Evolutionary conservation across 768 basidiomycete genomes (phyloP), one percentile per base, ranked within the genome.

Genomic region (Panaeolus cyanescens): DNA sequence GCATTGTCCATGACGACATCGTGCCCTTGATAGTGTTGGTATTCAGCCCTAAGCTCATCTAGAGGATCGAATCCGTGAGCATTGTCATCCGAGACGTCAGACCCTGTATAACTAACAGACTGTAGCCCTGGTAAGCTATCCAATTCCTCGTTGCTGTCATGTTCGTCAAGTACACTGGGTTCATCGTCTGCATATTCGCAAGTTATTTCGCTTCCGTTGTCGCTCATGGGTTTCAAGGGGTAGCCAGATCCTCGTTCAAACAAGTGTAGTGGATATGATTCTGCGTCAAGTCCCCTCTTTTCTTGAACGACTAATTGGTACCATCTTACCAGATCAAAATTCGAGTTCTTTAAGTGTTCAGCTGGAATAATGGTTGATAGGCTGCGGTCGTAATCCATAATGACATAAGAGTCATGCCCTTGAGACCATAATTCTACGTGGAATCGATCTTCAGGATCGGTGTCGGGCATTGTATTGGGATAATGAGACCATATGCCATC

Each of bases 311-410:
- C 13, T 9, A 39, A 19, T 39, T 39, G 37, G 17, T 62, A 62
- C 62, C 62, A 54, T n/a, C 50, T 22, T 54, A 13, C 25, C 5
- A 54, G 25, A 54, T 54, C 50, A 54, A 54, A 54, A 28, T 30
- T 20, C 25, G 15, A 15, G 31, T 54, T 54, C 25, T 54, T 30
- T 4, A 54, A 30, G 5, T 25, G 25, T 20, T 4, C 22, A 15
- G 15, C 15, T 7, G 50, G 50, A 19, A 54, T 15, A 17, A 25
- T 54, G n/a, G 31, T 8, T 54, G n/a, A 28, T 19, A 15, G 31
- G 31, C 54, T 50, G 15, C 13, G 13, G 12, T 56, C 60, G 10
- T 53, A 28, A 28, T 54, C 50, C 25, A 25, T 3, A 15, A 54
- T 28, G n/a, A n/a, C n/a, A n/a, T n/a, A n/a, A 5, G 39, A 20